These are phyloP conservation scores for Cercospora beticola DNA, from an alignment of 2,329 filamentous ascomycete species.

Conservation along the genomic window DNA sequence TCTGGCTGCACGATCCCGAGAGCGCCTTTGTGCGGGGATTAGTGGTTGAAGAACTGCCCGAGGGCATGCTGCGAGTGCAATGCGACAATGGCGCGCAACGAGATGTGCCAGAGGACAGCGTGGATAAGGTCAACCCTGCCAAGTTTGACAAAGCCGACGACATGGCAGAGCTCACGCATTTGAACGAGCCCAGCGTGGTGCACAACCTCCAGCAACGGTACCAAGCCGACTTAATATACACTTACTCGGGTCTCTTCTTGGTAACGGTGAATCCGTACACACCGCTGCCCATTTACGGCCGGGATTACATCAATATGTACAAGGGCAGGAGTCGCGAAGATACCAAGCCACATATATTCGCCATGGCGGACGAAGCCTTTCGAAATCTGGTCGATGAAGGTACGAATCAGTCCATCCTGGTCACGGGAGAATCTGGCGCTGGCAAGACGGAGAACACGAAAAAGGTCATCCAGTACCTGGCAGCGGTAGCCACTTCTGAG, in stretches of 20 bases:
- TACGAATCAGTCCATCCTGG: slow-evolving; percentile 93
- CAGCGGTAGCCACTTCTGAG: slow-evolving; percentile 86
- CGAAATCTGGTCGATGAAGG: slow-evolving; percentile 93
- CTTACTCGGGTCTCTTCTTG: slow-evolving; percentile 93
- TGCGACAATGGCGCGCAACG: slow-evolving; percentile 92
- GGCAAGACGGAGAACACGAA: slow-evolving; percentile 99
- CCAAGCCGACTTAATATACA: slow-evolving; percentile 92
- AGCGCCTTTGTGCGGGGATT: slow-evolving; percentile 89
- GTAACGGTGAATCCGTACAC: slow-evolving; percentile 98
- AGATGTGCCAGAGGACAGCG: slow-evolving; percentile 78
- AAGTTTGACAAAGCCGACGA: slow-evolving; percentile 99
- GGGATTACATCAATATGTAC: slow-evolving; percentile 98
- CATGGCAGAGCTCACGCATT: slow-evolving; percentile 96
- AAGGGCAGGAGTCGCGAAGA: slow-evolving; percentile 87
- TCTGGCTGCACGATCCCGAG: slow-evolving; percentile 89
- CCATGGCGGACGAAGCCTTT: slow-evolving; percentile 96
- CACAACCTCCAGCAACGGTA: slow-evolving; percentile 96
- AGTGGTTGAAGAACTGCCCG: slow-evolving; percentile 77
- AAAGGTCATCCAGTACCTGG: slow-evolving; percentile 98
- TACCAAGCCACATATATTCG: slow-evolving; percentile 94
- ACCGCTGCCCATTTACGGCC: slow-evolving; percentile 87
- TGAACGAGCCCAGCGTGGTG: slow-evolving; percentile 96
- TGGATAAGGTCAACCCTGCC: slow-evolving; percentile 98
- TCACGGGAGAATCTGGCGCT: slow-evolving; percentile 95
- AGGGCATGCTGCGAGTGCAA: slow-evolving; percentile 74